A percentile compares a stretch with the other conserved stretches of the same genome.
Evolutionary conservation across 257 asterid species (phyloP).

Genomic region (Scutellaria minor): DNA sequence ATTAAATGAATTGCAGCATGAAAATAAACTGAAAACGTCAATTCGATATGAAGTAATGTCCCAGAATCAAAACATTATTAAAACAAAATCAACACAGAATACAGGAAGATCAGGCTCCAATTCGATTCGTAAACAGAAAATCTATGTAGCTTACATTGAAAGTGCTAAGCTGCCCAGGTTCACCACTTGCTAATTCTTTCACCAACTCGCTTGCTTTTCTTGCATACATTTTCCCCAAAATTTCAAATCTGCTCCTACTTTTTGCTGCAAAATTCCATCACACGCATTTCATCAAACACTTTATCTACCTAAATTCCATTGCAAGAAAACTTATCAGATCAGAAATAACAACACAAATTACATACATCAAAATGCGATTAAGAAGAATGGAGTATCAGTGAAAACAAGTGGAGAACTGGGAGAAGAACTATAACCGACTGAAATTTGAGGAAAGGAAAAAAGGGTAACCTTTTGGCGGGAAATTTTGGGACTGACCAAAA

Average conservation of each 20-base stretch:
- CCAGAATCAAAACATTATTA: slow-evolving; percentile 14
- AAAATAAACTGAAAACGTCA: too few relatives aligned
- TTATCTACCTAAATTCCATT: slow-evolving; percentile 18
- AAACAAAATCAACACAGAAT: not conserved
- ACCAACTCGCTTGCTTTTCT: slow-evolving; percentile 76
- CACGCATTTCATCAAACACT: slow-evolving; percentile 52
- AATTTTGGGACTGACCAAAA: too few relatives aligned
- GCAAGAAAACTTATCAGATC: not conserved
- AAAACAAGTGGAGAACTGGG: not conserved
- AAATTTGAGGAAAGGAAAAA: not conserved
- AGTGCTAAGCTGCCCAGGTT: slow-evolving; percentile 75
- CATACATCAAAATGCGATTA: not conserved
- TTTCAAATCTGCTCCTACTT: slow-evolving; percentile 11
- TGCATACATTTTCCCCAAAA: slow-evolving; percentile 59
- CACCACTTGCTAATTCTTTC: slow-evolving; percentile 68
- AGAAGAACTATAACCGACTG: not conserved
- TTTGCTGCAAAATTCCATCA: slow-evolving; percentile 37
- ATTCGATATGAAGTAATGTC: not conserved
- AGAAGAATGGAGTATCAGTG: not conserved
- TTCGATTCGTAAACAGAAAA: not conserved
- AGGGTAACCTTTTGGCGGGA: too few relatives aligned
- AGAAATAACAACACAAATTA: not conserved
- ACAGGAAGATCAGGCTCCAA: not conserved
- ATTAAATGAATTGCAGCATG: not conserved
- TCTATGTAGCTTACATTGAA: slow-evolving; percentile 59